Conservation (phyloP, 1,284 basidiomycete genomes). For the Somion occarium region DNA sequence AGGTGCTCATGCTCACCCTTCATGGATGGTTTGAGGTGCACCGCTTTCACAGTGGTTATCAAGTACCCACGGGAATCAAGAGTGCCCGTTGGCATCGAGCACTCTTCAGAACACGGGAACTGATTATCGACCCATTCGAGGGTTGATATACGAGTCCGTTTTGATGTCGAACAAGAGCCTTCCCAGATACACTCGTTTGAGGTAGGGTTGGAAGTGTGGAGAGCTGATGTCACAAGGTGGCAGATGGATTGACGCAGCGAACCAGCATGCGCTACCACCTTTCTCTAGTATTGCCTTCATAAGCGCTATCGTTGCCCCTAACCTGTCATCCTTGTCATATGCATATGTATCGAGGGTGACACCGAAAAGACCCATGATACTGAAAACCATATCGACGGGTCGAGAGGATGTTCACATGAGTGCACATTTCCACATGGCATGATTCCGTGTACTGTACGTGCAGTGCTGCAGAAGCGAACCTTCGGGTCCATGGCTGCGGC, state of each 20-base stretch:
- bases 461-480: not conserved
- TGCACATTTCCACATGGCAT: slow-evolving; percentile 19
- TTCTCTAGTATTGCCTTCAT: slow-evolving; percentile 16
- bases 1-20: not conserved
- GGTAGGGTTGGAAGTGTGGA: slow-evolving; percentile 23
- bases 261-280: slow-evolving; percentile 22
- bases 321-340: slow-evolving; percentile 18
- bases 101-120: not conserved
- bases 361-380: slow-evolving; percentile 26
- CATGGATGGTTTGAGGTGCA: too few species aligned
- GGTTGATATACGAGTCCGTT: not conserved
- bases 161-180: slow-evolving; percentile 3
- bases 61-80: not conserved
- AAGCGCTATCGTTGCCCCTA: slow-evolving; percentile 21
- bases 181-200: slow-evolving; percentile 15
- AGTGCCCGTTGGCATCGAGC: not conserved
- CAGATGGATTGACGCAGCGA: slow-evolving; percentile 12
- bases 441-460: slow-evolving; percentile 2
- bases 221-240: slow-evolving; percentile 10
- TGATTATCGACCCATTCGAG: not conserved
- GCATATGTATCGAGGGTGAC: slow-evolving; percentile 16
- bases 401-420: slow-evolving; percentile 23
- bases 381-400: slow-evolving; percentile 25
- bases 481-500: not conserved
- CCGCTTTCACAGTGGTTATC: too few species aligned